phyloP scores from a whole-genome alignment of 805 yeast genomes.

The Jamesozyma jinghongensis region DNA sequence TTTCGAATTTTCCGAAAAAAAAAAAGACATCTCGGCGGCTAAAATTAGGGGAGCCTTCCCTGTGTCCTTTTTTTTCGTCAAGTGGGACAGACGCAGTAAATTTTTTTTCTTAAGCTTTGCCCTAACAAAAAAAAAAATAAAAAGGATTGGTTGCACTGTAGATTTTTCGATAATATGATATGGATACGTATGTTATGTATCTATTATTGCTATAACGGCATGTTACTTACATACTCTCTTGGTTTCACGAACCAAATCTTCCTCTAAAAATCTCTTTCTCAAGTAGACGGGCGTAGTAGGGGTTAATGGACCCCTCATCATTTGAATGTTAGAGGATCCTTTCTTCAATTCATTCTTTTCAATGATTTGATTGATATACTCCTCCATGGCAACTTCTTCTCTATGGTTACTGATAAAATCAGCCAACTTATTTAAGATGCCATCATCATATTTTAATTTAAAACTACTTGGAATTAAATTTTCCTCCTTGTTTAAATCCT shows the following conservation, averaged over 20 bases:
- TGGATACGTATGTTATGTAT: no score
- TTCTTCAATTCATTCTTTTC: background rate
- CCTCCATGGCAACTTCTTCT: constrained; percentile 1
- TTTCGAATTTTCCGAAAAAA: no score
- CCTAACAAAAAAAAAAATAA: no score
- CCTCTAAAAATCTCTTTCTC: constrained; percentile 3
- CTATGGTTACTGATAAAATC: constrained; percentile 1
- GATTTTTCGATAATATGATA: no score
- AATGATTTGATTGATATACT: constrained; percentile 1
- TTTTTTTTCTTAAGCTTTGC: no score
- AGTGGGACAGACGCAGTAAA: no score
- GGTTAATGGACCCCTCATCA: constrained; percentile 13
- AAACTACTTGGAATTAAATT: constrained; percentile 23
- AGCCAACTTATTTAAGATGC: background rate
- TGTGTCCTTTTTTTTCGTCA: no score
- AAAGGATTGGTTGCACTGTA: no score
- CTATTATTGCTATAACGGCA: no score
- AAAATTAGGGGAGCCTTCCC: no score
- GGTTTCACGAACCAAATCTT: background rate
- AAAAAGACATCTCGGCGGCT: no score
- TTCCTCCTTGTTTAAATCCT: background rate
- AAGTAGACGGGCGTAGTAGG: constrained; percentile 19
- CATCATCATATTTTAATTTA: constrained; percentile 18
- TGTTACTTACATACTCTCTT: constrained; percentile 5
- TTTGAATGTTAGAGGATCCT: background rate